Percentiles rank a stretch among this genome's conserved stretches.
phyloP scores from a whole-genome alignment of 2,329 filamentous ascomycete species.

The Didymella pomorum region DNA sequence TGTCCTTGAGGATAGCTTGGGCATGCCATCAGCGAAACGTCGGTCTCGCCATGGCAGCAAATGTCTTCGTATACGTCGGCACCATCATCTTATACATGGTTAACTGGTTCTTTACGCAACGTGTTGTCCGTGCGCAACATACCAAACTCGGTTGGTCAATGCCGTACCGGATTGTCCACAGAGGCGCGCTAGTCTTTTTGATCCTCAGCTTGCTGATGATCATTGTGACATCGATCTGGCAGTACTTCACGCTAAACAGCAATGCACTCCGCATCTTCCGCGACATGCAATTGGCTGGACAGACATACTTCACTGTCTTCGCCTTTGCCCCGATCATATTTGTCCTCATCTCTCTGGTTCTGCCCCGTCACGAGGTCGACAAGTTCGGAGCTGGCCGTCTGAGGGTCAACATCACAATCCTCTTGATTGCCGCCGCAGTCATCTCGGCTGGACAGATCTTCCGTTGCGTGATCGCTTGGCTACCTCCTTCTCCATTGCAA shows the following conservation, averaged over 20 bases:
- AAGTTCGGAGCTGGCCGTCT: conserved; percentile 75
- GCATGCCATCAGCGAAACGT: conserved; percentile 52
- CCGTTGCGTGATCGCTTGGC: conserved; percentile 68
- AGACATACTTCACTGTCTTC: conserved; percentile 69
- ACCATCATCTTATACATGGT: conserved; percentile 80
- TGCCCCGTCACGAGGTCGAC: conserved; percentile 55
- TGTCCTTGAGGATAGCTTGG: conserved; percentile 52
- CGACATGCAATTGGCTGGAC: conserved; percentile 70
- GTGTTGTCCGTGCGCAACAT: conserved; percentile 77
- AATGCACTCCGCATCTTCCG: conserved; percentile 63
- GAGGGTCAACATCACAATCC: conserved; percentile 70
- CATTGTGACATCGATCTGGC: conserved; percentile 69
- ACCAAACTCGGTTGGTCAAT: conserved; percentile 74
- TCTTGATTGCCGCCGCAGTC: conserved; percentile 64
- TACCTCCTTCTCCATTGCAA: conserved; percentile 56
- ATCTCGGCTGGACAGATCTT: conserved; percentile 76
- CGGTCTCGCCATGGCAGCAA: conserved; percentile 64
- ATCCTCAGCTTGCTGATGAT: conserved; percentile 69
- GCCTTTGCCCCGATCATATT: conserved; percentile 72
- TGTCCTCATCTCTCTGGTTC: conserved; percentile 57
- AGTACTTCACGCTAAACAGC: conserved; percentile 70
- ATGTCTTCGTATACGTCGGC: conserved; percentile 76
- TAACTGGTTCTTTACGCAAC: conserved; percentile 80
- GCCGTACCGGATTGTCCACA: conserved; percentile 58
- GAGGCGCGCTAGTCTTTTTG: conserved; percentile 62